Evolutionary conservation across 257 asterid species (phyloP), one percentile per base, ranked within the genome.

Genomic region (Sherardia arvensis): DNA sequence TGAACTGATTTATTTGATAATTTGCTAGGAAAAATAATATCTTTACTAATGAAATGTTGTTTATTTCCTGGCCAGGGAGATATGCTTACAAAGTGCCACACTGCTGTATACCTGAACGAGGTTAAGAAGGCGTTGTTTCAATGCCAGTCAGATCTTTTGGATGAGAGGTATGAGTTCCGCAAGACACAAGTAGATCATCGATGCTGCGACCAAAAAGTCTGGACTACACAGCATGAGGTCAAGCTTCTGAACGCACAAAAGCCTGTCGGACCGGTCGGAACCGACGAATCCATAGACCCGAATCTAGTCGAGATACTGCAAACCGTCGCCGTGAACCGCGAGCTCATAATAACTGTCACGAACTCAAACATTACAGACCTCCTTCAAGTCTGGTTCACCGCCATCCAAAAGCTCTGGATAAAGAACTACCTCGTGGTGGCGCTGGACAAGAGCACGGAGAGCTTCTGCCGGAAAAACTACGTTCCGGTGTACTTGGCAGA

Each of bases 391-490:
- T 87, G 95, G 95, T 72, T 82, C 66, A 72, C 75, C 22, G 80
- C 73, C 65, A 80, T 87, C 65, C 78, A 87, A 64, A 76, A 74
- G 56, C 85, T 82, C 8, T 85, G 89, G 7, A 82, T 82, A 53
- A 62, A 78, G 22, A 87, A 87, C 73, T 87, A 78, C 76, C 72
- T 87, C 9, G 90, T 84, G 47, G 85, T 77, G 26, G 92, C 92
- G 8, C 53, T 87, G 74, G 95, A 87, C 66, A 83, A 84, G 14
- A 85, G 61, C 29, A 87, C 78, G 7, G 75, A 64, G 69, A 66
- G 54, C 59, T 79, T 80, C 6, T 87, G 95, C 74, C 43, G 59
- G 53, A 47, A 76, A 27, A 82, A 82, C 7, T 34, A 65, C 68
- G 90, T 82, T 36, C 87, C 87, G 0, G 76, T 82, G 2, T 84